Conservation (phyloP, 2,329 filamentous ascomycete species). For the Myriosclerotinia duriaeana region DNA sequence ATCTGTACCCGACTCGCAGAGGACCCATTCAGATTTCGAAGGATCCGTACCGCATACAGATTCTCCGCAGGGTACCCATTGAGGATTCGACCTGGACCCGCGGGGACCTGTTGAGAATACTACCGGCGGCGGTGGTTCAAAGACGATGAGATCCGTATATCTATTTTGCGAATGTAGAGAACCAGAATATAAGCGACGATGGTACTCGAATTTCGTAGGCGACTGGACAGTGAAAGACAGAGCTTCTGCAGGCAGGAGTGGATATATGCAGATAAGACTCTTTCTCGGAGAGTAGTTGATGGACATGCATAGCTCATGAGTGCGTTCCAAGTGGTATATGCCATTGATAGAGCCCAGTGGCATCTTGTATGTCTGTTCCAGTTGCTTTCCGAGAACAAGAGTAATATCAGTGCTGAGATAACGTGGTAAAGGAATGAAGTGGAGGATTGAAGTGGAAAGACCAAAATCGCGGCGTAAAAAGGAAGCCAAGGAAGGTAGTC, state of each 20-base stretch:
- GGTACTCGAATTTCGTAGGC: background rate
- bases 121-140: too few species aligned
- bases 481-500: background rate
- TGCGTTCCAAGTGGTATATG: background rate
- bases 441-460: background rate
- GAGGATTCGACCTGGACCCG: too few species aligned
- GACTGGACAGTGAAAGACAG: background rate
- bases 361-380: background rate
- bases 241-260: fast-evolving
- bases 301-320: background rate
- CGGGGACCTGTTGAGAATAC: too few species aligned
- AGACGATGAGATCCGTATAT: background rate
- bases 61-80: too few species aligned
- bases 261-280: too few species aligned
- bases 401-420: background rate
- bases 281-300: background rate
- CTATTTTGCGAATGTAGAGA: background rate
- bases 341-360: background rate
- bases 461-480: too few species aligned
- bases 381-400: background rate
- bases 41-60: too few species aligned
- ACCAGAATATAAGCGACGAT: background rate
- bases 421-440: background rate
- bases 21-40: too few species aligned
- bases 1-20: too few species aligned